Conservation (phyloP, 2,329 filamentous ascomycete species). For the Claviceps sp. region DNA sequence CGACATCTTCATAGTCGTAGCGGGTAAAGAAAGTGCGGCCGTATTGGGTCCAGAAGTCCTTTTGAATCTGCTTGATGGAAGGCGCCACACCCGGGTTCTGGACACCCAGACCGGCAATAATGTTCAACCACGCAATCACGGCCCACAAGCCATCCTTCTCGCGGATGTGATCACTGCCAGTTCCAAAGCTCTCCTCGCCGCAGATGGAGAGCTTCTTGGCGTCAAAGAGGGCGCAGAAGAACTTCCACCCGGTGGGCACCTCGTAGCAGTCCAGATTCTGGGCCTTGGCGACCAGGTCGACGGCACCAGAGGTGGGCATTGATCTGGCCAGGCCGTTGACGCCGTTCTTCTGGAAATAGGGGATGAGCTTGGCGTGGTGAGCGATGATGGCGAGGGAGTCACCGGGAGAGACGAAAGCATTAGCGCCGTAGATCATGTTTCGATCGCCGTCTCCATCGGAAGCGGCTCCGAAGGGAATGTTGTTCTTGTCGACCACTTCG, state of each 20-base stretch:
- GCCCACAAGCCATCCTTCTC: conserved; percentile 99
- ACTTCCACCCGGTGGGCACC: conserved; percentile 98
- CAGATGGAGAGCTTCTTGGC: conserved; percentile 95
- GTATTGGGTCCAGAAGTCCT: conserved; percentile 93
- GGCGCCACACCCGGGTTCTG: conserved; percentile 67
- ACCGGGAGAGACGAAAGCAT: conserved; percentile 90
- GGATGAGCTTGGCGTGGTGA: conserved; percentile 90
- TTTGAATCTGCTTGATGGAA: conserved; percentile 90
- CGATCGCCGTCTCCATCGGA: conserved; percentile 96
- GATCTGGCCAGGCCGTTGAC: conserved; percentile 90
- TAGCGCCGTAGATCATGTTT: conserved; percentile 99
- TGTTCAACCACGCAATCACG: conserved; percentile 94
- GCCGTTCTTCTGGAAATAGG: conserved; percentile 96
- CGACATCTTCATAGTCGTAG: conserved; percentile 95
- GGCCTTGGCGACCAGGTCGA: conserved; percentile 91
- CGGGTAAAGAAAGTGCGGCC: conserved; percentile 98
- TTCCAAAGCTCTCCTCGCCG: conserved; percentile 96
- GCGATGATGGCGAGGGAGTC: conserved; percentile 97
- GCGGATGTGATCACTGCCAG: conserved; percentile 94
- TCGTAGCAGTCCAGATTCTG: conserved; percentile 88
- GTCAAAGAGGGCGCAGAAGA: conserved; percentile 94
- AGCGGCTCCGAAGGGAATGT: conserved; percentile 90
- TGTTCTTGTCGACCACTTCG: conserved; percentile 79
- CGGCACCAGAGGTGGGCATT: conserved; percentile 93
- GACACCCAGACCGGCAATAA: conserved; percentile 86